Evolutionary conservation across 257 asterid genomes (phyloP).

Genomic region (Nicotiana sylvestris): DNA sequence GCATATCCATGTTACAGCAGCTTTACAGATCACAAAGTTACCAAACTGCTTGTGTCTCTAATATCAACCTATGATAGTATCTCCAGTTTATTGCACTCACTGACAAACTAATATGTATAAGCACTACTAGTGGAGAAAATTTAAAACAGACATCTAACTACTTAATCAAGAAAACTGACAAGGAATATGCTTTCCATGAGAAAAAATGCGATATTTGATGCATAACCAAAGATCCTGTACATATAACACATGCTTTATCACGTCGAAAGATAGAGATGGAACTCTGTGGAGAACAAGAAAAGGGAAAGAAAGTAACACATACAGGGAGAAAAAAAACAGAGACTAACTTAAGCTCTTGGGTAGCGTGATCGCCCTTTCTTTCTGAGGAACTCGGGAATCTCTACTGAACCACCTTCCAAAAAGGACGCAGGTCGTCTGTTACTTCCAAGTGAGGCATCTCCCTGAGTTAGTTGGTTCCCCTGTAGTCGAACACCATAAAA

Average conservation of each 20-base stretch:
- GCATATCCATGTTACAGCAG: neutral
- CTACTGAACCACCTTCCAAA: constrained; percentile 63
- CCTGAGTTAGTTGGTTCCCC: constrained; percentile 62
- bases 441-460: constrained; percentile 49
- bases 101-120: neutral
- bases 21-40: neutral
- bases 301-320: neutral
- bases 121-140: neutral
- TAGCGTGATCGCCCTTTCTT: constrained; percentile 82
- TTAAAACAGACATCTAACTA: neutral
- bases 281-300: neutral
- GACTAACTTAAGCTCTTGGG: constrained; percentile 62
- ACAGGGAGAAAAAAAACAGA: neutral
- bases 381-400: constrained; percentile 85
- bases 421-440: constrained; percentile 66
- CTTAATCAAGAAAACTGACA: neutral
- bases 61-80: neutral
- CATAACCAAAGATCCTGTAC: constrained; percentile 34
- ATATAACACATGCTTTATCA: constrained; percentile 2
- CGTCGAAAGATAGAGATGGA: neutral
- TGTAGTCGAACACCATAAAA: constrained; percentile 20
- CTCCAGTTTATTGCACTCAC: constrained; percentile 12
- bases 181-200: constrained; percentile 16
- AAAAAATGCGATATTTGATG: constrained; percentile 19
- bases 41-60: neutral